Conservation (phyloP, 2,329 filamentous ascomycete species). For the Aspergillus fructus region DNA sequence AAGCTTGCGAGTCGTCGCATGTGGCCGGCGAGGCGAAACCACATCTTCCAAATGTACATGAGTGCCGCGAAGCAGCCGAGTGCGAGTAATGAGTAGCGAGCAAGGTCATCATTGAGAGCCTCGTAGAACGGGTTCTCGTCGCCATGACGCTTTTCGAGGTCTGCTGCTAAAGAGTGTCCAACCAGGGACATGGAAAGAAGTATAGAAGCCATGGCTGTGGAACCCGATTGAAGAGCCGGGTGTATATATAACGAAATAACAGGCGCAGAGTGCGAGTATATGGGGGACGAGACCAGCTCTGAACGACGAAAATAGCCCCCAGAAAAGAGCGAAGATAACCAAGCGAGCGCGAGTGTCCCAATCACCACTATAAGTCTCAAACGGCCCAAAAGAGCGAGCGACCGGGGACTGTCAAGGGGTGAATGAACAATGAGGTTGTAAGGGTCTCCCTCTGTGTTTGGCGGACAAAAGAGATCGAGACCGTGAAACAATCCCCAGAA, state of each 20-base stretch:
- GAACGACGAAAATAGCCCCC: constrained; percentile 4
- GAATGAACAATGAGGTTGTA: constrained; percentile 14
- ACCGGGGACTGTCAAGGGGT: neutral
- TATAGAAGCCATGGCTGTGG: constrained; percentile 22
- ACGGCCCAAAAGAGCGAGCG: neutral
- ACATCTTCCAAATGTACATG: constrained; percentile 67
- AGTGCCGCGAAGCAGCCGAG: constrained; percentile 63
- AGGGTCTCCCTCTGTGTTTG: neutral
- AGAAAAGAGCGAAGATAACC: constrained; percentile 1
- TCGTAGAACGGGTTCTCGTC: constrained; percentile 25
- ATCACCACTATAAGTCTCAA: neutral
- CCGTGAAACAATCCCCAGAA: neutral
- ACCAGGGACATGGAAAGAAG: constrained; percentile 27
- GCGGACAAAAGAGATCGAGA: neutral
- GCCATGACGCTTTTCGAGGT: constrained; percentile 27
- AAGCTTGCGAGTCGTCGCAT: constrained; percentile 73
- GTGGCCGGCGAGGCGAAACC: constrained; percentile 62
- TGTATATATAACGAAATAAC: neutral
- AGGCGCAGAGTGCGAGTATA: constrained; percentile 2
- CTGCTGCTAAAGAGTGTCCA: constrained; percentile 27
- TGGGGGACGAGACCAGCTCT: constrained; percentile 33
- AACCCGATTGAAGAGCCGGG: neutral
- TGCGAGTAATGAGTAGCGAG: constrained; percentile 61
- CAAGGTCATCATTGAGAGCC: constrained; percentile 54
- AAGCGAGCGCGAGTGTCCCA: neutral